phyloP scores from a whole-genome alignment of 208 protist species.

The Trypanosomatidae sp. region DNA sequence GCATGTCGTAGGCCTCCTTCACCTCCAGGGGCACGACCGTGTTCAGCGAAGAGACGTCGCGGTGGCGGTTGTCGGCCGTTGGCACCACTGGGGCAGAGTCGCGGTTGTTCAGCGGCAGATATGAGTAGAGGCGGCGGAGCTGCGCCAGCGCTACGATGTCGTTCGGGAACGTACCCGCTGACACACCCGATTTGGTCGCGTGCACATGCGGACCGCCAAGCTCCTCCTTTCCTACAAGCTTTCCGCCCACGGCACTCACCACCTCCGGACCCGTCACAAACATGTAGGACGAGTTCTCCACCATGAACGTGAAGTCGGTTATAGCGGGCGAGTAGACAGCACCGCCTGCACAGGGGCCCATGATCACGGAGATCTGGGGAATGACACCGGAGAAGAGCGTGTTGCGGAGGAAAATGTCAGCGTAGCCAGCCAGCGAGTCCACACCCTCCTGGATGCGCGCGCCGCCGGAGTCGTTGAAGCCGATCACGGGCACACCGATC shows the following conservation, averaged over 20 bases:
- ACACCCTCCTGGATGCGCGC: conserved; percentile 97
- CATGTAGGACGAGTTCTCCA: conserved; percentile 95
- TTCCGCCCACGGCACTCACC: conserved; percentile 95
- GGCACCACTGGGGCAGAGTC: conserved; percentile 52
- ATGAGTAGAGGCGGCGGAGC: conserved; percentile 86
- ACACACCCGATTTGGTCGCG: conserved; percentile 88
- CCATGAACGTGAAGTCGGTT: conserved; percentile 98
- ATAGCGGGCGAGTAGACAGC: conserved; percentile 94
- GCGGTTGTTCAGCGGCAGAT: conserved; percentile 89
- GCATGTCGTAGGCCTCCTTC: conserved; percentile 95
- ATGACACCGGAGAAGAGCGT: conserved; percentile 94
- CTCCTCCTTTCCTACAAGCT: conserved; percentile 90
- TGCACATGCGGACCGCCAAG: conserved; percentile 93
- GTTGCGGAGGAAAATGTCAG: conserved; percentile 96
- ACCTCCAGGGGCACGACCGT: conserved; percentile 81
- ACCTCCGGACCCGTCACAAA: conserved; percentile 98
- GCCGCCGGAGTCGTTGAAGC: conserved; percentile 97
- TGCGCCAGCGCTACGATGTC: conserved; percentile 88
- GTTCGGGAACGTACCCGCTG: conserved; percentile 90
- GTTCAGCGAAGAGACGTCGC: conserved; percentile 52
- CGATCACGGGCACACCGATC: conserved; percentile 95
- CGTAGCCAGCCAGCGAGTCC: conserved; percentile 95
- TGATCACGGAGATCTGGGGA: conserved; percentile 96
- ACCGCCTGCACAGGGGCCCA: conserved; percentile 95
- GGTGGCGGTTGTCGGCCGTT: conserved; percentile 55